These are phyloP conservation scores for Apiotrichum akiyoshidainum DNA, from an alignment of 1,284 basidiomycete species.

Conservation along the genomic window DNA sequence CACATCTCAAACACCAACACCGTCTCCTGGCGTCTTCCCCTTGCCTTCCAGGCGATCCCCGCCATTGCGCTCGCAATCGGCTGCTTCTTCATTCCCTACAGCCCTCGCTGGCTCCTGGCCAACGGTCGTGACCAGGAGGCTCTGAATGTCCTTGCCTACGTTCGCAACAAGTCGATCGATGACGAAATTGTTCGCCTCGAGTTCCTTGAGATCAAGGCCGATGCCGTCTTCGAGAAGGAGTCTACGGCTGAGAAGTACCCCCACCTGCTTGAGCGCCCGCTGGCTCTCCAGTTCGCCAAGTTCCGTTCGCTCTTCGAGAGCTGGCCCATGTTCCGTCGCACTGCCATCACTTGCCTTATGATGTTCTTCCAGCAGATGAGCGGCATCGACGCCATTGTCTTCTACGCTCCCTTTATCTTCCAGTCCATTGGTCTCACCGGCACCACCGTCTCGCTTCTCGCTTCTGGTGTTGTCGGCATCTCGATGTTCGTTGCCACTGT, in stretches of 20 bases:
- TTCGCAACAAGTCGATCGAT: conserved; percentile 59
- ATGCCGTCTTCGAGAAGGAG: conserved; percentile 57
- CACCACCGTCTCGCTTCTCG: conserved; percentile 38
- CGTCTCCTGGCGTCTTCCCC: conserved; percentile 72
- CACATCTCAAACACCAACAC: conserved; percentile 53
- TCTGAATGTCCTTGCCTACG: conserved; percentile 59
- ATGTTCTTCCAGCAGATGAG: conserved; percentile 48
- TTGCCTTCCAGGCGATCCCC: conserved; percentile 71
- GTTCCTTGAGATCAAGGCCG: conserved; percentile 73
- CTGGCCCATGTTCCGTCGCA: conserved; percentile 32
- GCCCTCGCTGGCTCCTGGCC: conserved; percentile 59
- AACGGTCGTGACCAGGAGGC: conserved; percentile 69
- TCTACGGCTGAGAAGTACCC: conserved; percentile 17
- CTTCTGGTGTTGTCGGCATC: conserved; percentile 45
- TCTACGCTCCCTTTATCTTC: conserved; percentile 12
- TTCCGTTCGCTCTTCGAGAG: conserved; percentile 18
- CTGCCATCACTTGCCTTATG: conserved; percentile 46
- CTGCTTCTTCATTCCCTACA: conserved; percentile 53
- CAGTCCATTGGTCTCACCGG: conserved; percentile 27
- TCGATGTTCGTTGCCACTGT: conserved; percentile 41
- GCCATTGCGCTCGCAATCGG: conserved; percentile 47
- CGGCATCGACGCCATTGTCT: conserved; percentile 30
- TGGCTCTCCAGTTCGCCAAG: conserved; percentile 19
- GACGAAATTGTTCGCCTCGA: conserved; percentile 69
- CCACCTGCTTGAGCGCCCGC: conserved; percentile 12